Conservation (phyloP, 352 stramenopile species). For the Phytophthora litchii region DNA sequence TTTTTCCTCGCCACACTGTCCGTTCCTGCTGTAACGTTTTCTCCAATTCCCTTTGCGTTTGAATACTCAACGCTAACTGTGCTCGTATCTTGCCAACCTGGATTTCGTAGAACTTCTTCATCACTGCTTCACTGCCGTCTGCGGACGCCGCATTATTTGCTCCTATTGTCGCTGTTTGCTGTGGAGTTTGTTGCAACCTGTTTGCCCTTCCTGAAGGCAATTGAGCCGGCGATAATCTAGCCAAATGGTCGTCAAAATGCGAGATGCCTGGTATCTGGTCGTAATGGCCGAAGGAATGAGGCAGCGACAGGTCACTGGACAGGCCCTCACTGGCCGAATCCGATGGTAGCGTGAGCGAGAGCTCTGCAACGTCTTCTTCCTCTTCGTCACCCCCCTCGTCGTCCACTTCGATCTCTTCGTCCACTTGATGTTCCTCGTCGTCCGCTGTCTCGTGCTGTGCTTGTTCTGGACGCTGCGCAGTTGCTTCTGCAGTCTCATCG, state of each 20-base stretch:
- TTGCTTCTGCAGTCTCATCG: constrained; percentile 14
- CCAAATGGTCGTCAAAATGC: constrained; percentile 70
- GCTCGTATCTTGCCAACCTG: constrained; percentile 78
- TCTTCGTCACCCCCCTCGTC: constrained; percentile 30
- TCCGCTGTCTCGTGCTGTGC: constrained; percentile 6
- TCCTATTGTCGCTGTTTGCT: neutral
- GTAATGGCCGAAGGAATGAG: constrained; percentile 72
- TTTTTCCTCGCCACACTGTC: constrained; percentile 26
- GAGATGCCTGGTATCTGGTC: constrained; percentile 44
- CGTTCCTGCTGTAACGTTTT: constrained; percentile 55
- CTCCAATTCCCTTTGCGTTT: constrained; percentile 58
- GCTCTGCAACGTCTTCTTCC: constrained; percentile 30
- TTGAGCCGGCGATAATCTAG: constrained; percentile 4
- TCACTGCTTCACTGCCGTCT: constrained; percentile 39
- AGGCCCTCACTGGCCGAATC: constrained; percentile 71
- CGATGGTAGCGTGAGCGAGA: constrained; percentile 42
- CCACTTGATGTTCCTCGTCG: constrained; percentile 25
- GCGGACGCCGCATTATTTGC: neutral
- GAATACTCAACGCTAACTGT: constrained; percentile 54
- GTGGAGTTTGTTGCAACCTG: constrained; percentile 20
- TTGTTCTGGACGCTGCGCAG: constrained; percentile 1
- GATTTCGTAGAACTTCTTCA: constrained; percentile 85
- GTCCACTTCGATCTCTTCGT: constrained; percentile 26
- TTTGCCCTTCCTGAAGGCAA: constrained; percentile 11
- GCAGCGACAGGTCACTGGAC: constrained; percentile 75